Conservation (phyloP, 176 grass and related monocot genomes). For the Themeda triandra region DNA sequence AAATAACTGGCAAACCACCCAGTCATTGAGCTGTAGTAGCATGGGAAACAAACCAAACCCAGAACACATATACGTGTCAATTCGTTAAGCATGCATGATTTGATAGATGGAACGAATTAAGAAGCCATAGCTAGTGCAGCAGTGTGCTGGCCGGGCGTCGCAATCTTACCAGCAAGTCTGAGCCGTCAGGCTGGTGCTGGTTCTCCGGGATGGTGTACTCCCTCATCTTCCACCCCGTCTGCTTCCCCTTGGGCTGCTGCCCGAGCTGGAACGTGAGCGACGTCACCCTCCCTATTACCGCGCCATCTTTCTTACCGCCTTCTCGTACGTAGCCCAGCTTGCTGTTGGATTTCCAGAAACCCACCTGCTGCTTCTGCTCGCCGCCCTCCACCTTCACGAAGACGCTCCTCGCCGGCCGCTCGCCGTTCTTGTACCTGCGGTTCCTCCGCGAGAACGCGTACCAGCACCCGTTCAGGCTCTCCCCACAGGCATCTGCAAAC, state of each 20-base stretch:
- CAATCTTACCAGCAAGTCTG: not conserved
- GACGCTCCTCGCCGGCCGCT: not conserved
- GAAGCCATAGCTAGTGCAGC: too few relatives aligned
- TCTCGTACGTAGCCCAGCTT: not conserved
- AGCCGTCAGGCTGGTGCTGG: not conserved
- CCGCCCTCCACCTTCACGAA: not conserved
- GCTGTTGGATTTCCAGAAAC: conserved; percentile 30
- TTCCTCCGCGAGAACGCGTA: conserved; percentile 31
- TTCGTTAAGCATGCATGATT: too few relatives aligned
- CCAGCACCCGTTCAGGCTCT: not conserved
- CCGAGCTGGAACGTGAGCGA: not conserved
- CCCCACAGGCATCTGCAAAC: not conserved
- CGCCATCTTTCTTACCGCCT: not conserved
- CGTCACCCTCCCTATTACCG: conserved; percentile 12
- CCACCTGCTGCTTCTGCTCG: not conserved
- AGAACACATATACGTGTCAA: too few relatives aligned
- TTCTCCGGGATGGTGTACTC: conserved; percentile 27
- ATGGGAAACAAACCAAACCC: not conserved
- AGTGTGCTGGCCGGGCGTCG: not conserved
- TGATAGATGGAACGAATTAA: too few relatives aligned
- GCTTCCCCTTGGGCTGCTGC: not conserved
- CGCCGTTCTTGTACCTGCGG: not conserved
- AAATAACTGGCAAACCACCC: conserved; percentile 19
- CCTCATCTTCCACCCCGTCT: conserved; percentile 39
- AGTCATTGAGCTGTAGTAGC: conserved; percentile 23